Conservation (phyloP, 2,329 filamentous ascomycete genomes). For the Aureobasidium sp. region DNA sequence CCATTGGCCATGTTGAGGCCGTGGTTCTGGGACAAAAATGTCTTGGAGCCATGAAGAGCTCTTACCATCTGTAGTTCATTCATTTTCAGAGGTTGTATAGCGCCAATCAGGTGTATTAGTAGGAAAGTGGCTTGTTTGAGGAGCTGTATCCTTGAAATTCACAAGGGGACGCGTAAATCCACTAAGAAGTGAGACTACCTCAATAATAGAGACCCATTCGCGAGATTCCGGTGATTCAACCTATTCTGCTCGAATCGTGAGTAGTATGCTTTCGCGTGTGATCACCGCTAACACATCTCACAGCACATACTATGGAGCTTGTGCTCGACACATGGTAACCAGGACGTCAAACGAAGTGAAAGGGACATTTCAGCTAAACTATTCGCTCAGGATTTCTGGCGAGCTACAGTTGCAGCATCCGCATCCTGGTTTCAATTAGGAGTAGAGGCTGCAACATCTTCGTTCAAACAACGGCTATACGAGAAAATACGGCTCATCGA, state of each 20-base stretch:
- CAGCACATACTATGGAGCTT: slow-evolving; percentile 61
- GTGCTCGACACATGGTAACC: slow-evolving; percentile 57
- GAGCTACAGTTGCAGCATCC: slow-evolving; percentile 62
- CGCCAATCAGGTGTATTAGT: background rate
- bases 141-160: slow-evolving; percentile 11
- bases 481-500: too few species aligned
- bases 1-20: background rate
- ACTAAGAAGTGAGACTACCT: background rate
- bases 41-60: background rate
- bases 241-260: slow-evolving; percentile 58
- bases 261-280: slow-evolving; percentile 26
- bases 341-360: background rate
- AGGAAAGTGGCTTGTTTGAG: background rate
- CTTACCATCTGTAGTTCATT: background rate
- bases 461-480: too few species aligned
- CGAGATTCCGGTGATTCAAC: slow-evolving; percentile 11
- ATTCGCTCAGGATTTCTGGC: slow-evolving; percentile 57
- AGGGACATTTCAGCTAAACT: background rate
- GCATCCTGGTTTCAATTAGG: too few species aligned
- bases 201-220: slow-evolving; percentile 9
- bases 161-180: slow-evolving; percentile 7
- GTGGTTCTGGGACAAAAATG: background rate
- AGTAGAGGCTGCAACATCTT: too few species aligned
- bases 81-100: slow-evolving; percentile 9
- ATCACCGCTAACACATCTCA: background rate